Conservation (phyloP, 108 stramenopile species). For the Nannochloropsis oceanica region DNA sequence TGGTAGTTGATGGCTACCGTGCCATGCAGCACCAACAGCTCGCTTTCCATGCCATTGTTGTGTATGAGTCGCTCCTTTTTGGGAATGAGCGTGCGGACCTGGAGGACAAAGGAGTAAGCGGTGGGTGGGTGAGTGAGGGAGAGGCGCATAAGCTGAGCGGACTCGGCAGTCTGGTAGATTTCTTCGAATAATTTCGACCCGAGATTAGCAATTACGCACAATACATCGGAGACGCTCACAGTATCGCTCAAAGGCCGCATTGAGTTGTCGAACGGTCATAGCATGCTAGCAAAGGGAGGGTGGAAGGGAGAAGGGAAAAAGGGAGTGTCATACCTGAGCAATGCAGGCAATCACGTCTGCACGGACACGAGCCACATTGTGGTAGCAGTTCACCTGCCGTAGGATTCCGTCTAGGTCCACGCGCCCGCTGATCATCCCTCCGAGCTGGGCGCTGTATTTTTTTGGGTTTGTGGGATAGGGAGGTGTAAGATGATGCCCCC, state of each 20-base stretch:
- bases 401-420: background rate
- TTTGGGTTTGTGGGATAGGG: background rate
- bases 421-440: background rate
- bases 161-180: too few species aligned
- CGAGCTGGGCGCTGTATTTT: background rate
- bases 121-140: too few species aligned
- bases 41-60: constrained; percentile 30
- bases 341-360: background rate
- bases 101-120: background rate
- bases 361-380: background rate
- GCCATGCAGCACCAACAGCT: constrained; percentile 48
- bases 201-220: too few species aligned
- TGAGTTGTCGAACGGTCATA: background rate
- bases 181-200: too few species aligned
- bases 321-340: background rate
- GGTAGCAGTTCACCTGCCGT: background rate
- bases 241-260: too few species aligned
- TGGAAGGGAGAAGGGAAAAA: background rate
- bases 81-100: background rate
- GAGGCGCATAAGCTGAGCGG: too few species aligned
- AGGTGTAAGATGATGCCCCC: too few species aligned
- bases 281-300: background rate
- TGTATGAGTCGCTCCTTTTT: constrained; percentile 1
- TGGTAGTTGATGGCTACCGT: constrained; percentile 74
- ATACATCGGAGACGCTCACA: too few species aligned